Base-by-base conservation (phyloP, 116 monocot species). In the Zostera marina region DNA sequence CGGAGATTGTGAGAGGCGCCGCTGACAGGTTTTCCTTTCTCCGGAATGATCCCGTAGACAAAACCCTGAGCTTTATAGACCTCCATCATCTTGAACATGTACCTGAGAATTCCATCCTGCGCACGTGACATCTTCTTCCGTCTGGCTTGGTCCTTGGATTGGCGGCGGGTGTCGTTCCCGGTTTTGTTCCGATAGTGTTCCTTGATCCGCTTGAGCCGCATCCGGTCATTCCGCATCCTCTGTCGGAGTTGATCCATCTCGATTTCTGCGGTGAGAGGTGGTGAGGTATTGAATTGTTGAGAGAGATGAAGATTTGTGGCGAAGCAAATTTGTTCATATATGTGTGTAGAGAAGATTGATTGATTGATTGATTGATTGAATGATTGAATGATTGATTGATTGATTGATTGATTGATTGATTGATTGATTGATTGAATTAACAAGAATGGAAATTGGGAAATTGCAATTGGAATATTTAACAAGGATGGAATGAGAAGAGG, bases 71-170 rank as follows among this genome's bases (percentile, higher is more conserved):
- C 83, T 22, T 88, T 80, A 63, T 77, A 88, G 1, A 79, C 83
- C 58, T 88, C 88, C 88, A 88, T 83, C 80, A 83, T 83, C 70
- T 77, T 83, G n/a, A 88, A 70, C 83, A 88, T 88, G 73, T 83
- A 79, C 20, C 77, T 83, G n/a, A 88, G 77, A 17, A 88, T 83
- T 20, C 80, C 83, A 49, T 88, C 88, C 41, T 83, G 83, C 9
- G 83, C 83, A 5, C 80, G 54, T 1, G 79, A 77, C 79, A 88
- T 83, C 68, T 74, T 79, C 65, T 88, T 88, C 59, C 80, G 71
- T 16, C 89, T 56, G 1, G 72, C 72, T 41, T 75, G 83, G 54
- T 83, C 83, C 22, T 81, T 78, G 11, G 86, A 81, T 63, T 76
- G 81, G 41, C 77, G 67, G 43, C 73, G 78, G 68, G 71, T 78